Percentiles rank a stretch among this genome's conserved stretches.
phyloP scores from a whole-genome alignment of 768 basidiomycete species.

The Mycena rebaudengoi region DNA sequence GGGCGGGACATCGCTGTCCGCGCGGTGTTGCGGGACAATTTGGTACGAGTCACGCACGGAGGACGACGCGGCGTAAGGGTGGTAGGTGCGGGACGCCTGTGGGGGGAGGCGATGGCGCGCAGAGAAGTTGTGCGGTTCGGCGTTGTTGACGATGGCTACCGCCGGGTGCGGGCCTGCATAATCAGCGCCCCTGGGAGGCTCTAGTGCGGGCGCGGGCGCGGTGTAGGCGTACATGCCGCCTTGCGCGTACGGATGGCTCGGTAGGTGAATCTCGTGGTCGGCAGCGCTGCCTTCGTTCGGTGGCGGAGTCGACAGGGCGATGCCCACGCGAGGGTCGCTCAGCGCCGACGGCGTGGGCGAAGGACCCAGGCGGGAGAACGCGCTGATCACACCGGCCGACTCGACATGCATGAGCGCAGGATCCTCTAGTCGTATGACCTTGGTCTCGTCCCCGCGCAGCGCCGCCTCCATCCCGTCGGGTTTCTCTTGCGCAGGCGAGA shows the following conservation, averaged over 20 bases:
- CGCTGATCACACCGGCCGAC: constrained; percentile 23
- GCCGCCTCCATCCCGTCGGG: constrained; percentile 47
- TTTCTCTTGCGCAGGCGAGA: constrained; percentile 33
- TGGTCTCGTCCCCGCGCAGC: constrained; percentile 48
- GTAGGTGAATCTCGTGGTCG: constrained; percentile 43
- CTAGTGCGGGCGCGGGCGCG: constrained; percentile 9
- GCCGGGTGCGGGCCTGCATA: constrained; percentile 49
- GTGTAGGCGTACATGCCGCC: constrained; percentile 45
- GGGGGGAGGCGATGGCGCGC: constrained; percentile 48
- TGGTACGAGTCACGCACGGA: constrained; percentile 45
- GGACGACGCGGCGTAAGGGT: constrained; percentile 53
- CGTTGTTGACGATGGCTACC: constrained; percentile 6
- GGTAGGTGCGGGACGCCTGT: constrained; percentile 40
- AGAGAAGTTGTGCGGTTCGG: constrained; percentile 36
- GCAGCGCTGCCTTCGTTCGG: constrained; percentile 22
- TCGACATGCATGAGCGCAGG: constrained; percentile 46
- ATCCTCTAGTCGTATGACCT: constrained; percentile 52
- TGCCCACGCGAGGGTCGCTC: constrained; percentile 41
- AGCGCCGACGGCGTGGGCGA: constrained; percentile 39
- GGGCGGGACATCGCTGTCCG: constrained; percentile 50
- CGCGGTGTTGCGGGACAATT: constrained; percentile 41
- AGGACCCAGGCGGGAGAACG: constrained; percentile 21
- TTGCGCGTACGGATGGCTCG: constrained; percentile 60
- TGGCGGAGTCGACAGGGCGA: constrained; percentile 48
- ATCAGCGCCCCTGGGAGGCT: constrained; percentile 35